Base-by-base conservation (phyloP, 148 eudicot genomes). In the Vaccinium darrowii region DNA sequence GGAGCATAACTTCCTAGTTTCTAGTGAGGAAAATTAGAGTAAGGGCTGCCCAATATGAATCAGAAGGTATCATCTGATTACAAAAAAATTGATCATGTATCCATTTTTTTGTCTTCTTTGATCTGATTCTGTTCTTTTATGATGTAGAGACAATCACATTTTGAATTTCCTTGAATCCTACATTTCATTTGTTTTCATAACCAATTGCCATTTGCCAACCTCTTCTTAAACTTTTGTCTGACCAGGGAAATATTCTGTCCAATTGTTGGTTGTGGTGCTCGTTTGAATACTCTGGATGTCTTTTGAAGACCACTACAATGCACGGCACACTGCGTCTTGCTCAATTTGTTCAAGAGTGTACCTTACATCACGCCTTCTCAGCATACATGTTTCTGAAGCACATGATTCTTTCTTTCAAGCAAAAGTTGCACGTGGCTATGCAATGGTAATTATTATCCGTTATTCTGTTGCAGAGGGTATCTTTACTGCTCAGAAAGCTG, bases 321-420 rank as follows among this genome's bases (percentile, higher is more conserved):
- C 98, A 84, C 91, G 99, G 15, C 98, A 97, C 87, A 92, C 89
- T 50, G 98, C 98, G 39, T 91, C 94, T 74, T 97, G 99, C 85
- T 94, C 99, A 78, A 94, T 92, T 84, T 97, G 99, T 89, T 92
- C 93, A n/a, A 91, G 95, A 88, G 97, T 92, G 58, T 97, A 92
- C 86, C 98, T 98, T 13, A 97, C 99, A 56, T 91, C 95, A 36
- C 98, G 93, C 81, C 83, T 97, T 88, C 99, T 97, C 82, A 89
- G 98, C 89, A 94, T 95, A 78, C 99, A 97, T 81, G 94, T 97
- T 19, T 94, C 99, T 84, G 99, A 97, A 91, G 92, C 85, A 52
- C 99, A 97, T 77, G 99, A 94, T 87, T 97, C 98, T 56, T 97
- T 95, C 90, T 95, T 97, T 81, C 94, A 95, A 87, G 98, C 99